These are phyloP conservation scores for Ambrosia artemisiifolia DNA, from an alignment of 129 eudicot species.

Conservation along the genomic window DNA sequence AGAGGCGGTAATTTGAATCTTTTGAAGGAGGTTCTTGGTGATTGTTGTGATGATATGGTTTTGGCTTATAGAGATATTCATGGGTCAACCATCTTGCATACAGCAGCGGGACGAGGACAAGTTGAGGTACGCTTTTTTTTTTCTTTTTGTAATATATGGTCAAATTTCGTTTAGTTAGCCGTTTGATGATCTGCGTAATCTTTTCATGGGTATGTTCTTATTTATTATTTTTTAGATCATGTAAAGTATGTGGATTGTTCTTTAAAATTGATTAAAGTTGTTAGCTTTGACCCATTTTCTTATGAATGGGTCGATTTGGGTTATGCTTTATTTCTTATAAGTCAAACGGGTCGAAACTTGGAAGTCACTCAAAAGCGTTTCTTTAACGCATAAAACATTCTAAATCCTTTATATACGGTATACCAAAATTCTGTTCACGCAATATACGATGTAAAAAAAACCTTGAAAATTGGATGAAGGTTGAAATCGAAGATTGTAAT, in stretches of 20 bases:
- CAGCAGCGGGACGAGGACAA: constrained; percentile 92
- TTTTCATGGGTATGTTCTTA: neutral
- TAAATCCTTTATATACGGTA: neutral
- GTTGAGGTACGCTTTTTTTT: constrained; percentile 48
- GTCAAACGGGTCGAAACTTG: neutral
- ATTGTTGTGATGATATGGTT: constrained; percentile 40
- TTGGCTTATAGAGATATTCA: constrained; percentile 70
- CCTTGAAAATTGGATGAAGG: neutral
- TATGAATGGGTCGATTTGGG: neutral
- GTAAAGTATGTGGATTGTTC: neutral
- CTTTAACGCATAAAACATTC: neutral
- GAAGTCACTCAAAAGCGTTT: neutral
- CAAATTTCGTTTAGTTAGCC: neutral
- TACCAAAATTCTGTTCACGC: neutral
- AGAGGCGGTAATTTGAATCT: constrained; percentile 77
- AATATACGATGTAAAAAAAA: neutral
- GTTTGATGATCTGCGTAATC: neutral
- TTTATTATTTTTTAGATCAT: neutral
- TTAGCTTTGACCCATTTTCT: neutral
- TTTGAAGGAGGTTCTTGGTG: constrained; percentile 69
- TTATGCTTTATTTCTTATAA: neutral
- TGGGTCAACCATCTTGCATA: constrained; percentile 77
- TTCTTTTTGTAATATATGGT: neutral
- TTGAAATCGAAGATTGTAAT: neutral
- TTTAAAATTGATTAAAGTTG: neutral